These are phyloP conservation scores for Paraphoma chrysanthemicola DNA, from an alignment of 2,329 filamentous ascomycete species.

Conservation along the genomic window DNA sequence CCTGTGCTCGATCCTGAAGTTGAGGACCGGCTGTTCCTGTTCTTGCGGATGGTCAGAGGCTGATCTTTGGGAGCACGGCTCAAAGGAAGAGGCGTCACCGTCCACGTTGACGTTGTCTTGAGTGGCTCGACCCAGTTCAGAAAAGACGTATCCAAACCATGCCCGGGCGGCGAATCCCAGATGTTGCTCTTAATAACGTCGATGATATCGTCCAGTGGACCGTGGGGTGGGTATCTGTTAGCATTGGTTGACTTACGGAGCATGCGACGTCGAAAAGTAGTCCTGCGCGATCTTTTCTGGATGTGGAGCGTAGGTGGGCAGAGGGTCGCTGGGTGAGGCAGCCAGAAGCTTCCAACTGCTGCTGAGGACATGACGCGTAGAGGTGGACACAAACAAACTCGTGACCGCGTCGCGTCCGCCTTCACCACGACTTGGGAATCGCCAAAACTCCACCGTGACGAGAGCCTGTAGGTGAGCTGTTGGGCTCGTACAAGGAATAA, in stretches of 20 bases:
- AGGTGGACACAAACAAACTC: constrained; percentile 10
- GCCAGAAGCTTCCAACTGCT: constrained; percentile 8
- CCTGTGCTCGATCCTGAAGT: constrained; percentile 33
- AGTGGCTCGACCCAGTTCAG: constrained; percentile 24
- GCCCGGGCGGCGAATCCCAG: constrained; percentile 25
- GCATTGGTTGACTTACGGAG: constrained; percentile 29
- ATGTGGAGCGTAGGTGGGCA: constrained; percentile 39
- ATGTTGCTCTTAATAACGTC: constrained; percentile 40
- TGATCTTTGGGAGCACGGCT: constrained; percentile 37
- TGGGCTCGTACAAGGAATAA: too few relatives aligned
- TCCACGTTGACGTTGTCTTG: constrained; percentile 28
- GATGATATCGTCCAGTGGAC: constrained; percentile 46
- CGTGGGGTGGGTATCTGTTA: constrained; percentile 15
- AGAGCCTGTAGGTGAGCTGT: too few relatives aligned
- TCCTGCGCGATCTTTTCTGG: constrained; percentile 34
- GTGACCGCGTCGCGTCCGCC: constrained; percentile 11
- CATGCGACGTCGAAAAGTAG: constrained; percentile 33
- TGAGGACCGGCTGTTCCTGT: constrained; percentile 39
- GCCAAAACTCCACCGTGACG: not conserved
- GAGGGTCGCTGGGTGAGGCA: constrained; percentile 20
- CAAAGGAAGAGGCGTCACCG: constrained; percentile 34
- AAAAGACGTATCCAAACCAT: constrained; percentile 13
- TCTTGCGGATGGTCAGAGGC: constrained; percentile 43
- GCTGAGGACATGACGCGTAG: constrained; percentile 18
- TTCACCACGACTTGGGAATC: constrained; percentile 6